A percentile compares a stretch with the other conserved stretches of the same genome.
These are phyloP conservation scores for Gastrodia elata DNA, from an alignment of 106 monocot species.

Conservation along the genomic window DNA sequence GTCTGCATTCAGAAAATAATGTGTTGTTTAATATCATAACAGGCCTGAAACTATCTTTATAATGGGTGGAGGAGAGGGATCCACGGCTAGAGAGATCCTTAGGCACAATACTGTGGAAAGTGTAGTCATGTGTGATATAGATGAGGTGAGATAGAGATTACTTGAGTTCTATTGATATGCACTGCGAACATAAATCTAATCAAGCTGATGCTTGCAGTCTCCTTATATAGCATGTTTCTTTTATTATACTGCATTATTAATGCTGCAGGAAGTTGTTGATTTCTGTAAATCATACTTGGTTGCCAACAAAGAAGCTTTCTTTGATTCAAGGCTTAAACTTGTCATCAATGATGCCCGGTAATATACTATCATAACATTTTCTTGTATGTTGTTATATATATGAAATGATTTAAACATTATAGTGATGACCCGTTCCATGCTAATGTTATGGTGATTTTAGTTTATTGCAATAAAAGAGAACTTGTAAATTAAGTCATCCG, in stretches of 20 bases:
- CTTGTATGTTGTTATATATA: too few relatives aligned
- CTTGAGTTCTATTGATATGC: too few relatives aligned
- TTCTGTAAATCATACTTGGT: constrained; percentile 34
- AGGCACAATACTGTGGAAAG: constrained; percentile 29
- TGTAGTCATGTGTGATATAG: constrained; percentile 48
- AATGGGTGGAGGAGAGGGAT: constrained; percentile 45
- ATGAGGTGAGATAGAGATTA: constrained; percentile 22
- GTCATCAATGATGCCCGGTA: constrained; percentile 44
- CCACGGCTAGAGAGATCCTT: constrained; percentile 39
- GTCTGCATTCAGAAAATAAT: neutral
- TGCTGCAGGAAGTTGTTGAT: constrained; percentile 42
- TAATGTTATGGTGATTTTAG: too few relatives aligned
- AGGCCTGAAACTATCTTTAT: constrained; percentile 37
- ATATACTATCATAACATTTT: neutral
- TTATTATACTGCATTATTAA: neutral
- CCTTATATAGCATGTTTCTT: neutral
- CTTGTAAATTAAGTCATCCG: too few relatives aligned
- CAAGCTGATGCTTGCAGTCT: neutral
- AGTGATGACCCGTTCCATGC: too few relatives aligned
- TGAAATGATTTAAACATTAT: too few relatives aligned
- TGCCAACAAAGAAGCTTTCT: constrained; percentile 31
- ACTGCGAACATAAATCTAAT: neutral
- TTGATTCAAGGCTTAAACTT: constrained; percentile 25
- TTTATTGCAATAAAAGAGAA: too few relatives aligned
- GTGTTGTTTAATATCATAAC: constrained; percentile 1